Conservation (phyloP, 495 filamentous ascomycete genomes). For the Tirmania nivea region DNA sequence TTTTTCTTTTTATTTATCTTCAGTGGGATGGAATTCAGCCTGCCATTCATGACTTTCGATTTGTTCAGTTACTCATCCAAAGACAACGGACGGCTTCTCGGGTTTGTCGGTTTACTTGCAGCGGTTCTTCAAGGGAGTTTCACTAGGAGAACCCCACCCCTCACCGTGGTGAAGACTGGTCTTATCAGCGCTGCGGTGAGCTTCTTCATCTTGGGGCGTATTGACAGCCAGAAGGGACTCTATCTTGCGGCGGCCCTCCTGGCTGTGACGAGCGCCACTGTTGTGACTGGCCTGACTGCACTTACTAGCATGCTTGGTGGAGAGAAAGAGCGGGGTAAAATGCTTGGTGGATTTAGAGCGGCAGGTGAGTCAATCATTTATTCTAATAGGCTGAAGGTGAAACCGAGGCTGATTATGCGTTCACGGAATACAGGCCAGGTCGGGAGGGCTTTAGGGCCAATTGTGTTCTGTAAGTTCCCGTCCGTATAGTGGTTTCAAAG, state of each 20-base stretch:
- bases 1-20: slow-evolving; percentile 89
- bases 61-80: slow-evolving; percentile 61
- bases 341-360: slow-evolving; percentile 65
- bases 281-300: slow-evolving; percentile 84
- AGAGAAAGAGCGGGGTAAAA: slow-evolving; percentile 60
- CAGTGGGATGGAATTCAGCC: slow-evolving; percentile 85
- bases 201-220: slow-evolving; percentile 57
- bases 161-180: slow-evolving; percentile 56
- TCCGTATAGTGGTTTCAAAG: not conserved
- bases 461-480: slow-evolving; percentile 48
- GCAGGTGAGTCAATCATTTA: slow-evolving; percentile 30
- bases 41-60: slow-evolving; percentile 93
- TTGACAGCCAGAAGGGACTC: slow-evolving; percentile 40
- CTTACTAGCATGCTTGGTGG: slow-evolving; percentile 72
- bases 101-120: slow-evolving; percentile 81
- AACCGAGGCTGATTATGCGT: not conserved
- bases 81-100: slow-evolving; percentile 69
- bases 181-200: slow-evolving; percentile 53
- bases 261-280: slow-evolving; percentile 74
- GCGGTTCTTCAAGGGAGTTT: slow-evolving; percentile 72
- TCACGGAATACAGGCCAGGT: slow-evolving; percentile 39
- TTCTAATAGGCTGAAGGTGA: not conserved
- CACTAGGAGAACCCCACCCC: slow-evolving; percentile 57
- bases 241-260: slow-evolving; percentile 64
- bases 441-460: slow-evolving; percentile 63